Percentiles rank a stretch among this genome's conserved stretches.
phyloP scores from a whole-genome alignment of 2,329 filamentous ascomycete species.

The Colletotrichum higginsianum region DNA sequence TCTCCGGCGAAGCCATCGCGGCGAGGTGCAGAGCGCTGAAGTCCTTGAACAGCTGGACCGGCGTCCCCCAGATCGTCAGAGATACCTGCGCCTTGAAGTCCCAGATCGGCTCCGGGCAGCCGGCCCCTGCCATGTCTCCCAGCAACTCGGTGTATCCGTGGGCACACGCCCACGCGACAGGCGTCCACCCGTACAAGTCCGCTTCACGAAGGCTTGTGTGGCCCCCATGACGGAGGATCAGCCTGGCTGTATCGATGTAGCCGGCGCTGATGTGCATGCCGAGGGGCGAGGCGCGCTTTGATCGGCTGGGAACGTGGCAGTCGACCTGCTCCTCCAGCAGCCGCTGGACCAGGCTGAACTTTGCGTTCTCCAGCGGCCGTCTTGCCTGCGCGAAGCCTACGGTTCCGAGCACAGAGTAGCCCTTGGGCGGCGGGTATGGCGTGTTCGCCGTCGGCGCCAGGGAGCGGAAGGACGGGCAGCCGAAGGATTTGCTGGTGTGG shows the following conservation, averaged over 20 bases:
- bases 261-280: slow-evolving; percentile 5
- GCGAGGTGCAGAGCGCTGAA: slow-evolving; percentile 3
- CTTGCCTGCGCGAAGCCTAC: neutral
- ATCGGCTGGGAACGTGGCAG: neutral
- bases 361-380: neutral
- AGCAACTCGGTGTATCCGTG: slow-evolving; percentile 8
- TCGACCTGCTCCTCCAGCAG: neutral
- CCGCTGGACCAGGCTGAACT: neutral
- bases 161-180: slow-evolving; percentile 12
- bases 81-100: slow-evolving; percentile 1
- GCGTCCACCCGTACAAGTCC: slow-evolving; percentile 22
- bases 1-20: slow-evolving; percentile 9
- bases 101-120: slow-evolving; percentile 4
- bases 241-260: neutral
- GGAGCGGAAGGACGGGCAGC: neutral
- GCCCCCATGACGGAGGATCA: slow-evolving; percentile 3
- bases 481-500: too few relatives aligned
- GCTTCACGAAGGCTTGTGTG: neutral
- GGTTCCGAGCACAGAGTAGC: neutral
- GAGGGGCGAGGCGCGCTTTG: neutral
- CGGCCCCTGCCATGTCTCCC: neutral
- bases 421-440: neutral
- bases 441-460: neutral
- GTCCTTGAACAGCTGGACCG: neutral
- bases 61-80: neutral